These are phyloP conservation scores for Astrephomene gubernaculifera DNA, from an alignment of 139 green algal species.

Conservation along the genomic window DNA sequence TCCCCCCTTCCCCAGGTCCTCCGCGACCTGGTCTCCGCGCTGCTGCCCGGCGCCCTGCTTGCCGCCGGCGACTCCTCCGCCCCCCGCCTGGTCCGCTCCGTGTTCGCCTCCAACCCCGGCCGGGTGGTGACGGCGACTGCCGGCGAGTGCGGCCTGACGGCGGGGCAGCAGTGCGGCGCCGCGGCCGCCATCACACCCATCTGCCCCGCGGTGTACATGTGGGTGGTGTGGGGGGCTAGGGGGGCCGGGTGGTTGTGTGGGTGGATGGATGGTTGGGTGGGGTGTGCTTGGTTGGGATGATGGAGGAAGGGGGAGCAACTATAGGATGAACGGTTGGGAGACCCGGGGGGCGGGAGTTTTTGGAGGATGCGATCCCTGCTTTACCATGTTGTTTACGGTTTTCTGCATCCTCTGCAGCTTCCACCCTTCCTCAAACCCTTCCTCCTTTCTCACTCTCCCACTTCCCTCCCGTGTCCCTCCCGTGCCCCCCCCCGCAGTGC, in stretches of 20 bases:
- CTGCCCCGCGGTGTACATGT: conserved; percentile 55
- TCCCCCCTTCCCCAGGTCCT: conserved; percentile 51
- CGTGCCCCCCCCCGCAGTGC: background rate
- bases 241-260: background rate
- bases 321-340: background rate
- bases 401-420: background rate
- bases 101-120: background rate
- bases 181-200: conserved; percentile 33
- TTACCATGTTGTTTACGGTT: background rate
- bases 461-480: no score
- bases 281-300: no score
- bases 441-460: no score
- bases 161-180: conserved; percentile 10
- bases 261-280: background rate
- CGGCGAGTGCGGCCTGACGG: conserved; percentile 17
- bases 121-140: background rate
- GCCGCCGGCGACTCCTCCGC: background rate
- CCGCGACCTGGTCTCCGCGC: conserved; percentile 60
- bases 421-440: no score
- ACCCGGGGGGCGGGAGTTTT: no score
- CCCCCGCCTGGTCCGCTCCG: conserved; percentile 19
- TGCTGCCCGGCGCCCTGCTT: conserved; percentile 33
- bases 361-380: background rate
- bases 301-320: background rate
- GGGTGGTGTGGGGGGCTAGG: background rate